Evolutionary conservation across 805 yeast species (phyloP), one percentile per base, ranked within the genome.

Genomic region (Naumovozyma baii): DNA sequence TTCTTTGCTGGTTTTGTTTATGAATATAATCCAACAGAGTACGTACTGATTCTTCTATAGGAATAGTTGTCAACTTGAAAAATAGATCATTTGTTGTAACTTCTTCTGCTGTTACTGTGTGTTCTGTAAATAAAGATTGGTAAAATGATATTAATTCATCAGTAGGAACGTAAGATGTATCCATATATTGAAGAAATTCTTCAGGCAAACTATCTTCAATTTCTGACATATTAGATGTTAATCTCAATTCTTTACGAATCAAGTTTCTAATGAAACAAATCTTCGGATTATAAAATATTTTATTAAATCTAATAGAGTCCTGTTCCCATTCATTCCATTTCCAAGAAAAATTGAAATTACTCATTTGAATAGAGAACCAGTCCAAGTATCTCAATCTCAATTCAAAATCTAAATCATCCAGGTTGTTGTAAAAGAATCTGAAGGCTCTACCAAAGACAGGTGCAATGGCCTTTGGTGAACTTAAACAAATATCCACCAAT

Each of bases 341-440:
- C 99, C 99, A 92, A 29, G 88, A 84, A 63, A 85, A 92, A 41
- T 83, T 87, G 61, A 90, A 92, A 57, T 90, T 92, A 52, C 94
- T 83, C 59, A 92, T 74, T 62, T 92, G 98, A 40, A 84, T 80
- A 1, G 94, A 72, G 68, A 94, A 80, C 97, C 97, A 92, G 61
- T 83, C 90, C 51, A 85, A 67, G 48, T 76, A 83, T 43, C 88
- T 69, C 43, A 76, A 69, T 47, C 78, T 73, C 39, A 84, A 65
- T 60, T 87, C 96, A 51, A 77, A 78, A 56, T 90, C 96, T 39
- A 87, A 64, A 2, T 70, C 63, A 19, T 72, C 78, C 39, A 83
- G 59, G 55, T 83, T 72, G 34, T 73, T 67, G 63, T 83, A 92
- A 52, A 90, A 74, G 55, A 75, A 85, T 49, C 96, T 74, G 45